Evolutionary conservation across 176 grass and related monocot species (phyloP), one percentile per base, ranked within the genome.

Genomic region (Rhynchospora pubera): DNA sequence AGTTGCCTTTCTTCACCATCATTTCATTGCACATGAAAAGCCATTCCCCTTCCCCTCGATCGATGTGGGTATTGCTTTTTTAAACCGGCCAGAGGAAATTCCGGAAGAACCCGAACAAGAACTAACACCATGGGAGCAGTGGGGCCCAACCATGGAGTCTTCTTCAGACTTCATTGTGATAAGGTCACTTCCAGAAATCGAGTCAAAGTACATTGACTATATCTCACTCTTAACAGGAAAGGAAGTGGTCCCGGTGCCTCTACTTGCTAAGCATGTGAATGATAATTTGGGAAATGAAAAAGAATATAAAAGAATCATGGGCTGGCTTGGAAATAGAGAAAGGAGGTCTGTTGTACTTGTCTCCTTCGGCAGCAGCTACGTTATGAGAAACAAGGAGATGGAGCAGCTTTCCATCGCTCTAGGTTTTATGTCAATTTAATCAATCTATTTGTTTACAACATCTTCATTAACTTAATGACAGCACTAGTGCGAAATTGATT

Each of bases 351-450:
- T 94, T 9, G 77, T 94, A 65, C 73, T 91, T n/a, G 90, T 75
- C 39, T 88, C 90, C 5, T 88, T 94, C 80, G 90, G 92, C 79
- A 91, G 57, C 64, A 87, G 91, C 84, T 91, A 93, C 84, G 90
- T 91, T 85, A 91, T 93, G 91, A 62, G 71, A 14, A 82, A 91
- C 71, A 22, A 53, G 9, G 82, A 93, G 84, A 69, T 87, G 9
- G n/a, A 68, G 2, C 13, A 71, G 89, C 58, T 91, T 34, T n/a
- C n/a, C n/a, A n/a, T n/a, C n/a, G n/a, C n/a, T n/a, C n/a, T n/a
- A n/a, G n/a, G n/a, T n/a, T n/a, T n/a, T n/a, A n/a, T n/a, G n/a
- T n/a, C n/a, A n/a, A n/a, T n/a, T n/a, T n/a, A n/a, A n/a, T n/a
- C n/a, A n/a, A n/a, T n/a, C n/a, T n/a, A n/a, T n/a, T n/a, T n/a